Evolutionary conservation across 2,329 filamentous ascomycete species (phyloP).

Genomic region (Seiridium cupressi): DNA sequence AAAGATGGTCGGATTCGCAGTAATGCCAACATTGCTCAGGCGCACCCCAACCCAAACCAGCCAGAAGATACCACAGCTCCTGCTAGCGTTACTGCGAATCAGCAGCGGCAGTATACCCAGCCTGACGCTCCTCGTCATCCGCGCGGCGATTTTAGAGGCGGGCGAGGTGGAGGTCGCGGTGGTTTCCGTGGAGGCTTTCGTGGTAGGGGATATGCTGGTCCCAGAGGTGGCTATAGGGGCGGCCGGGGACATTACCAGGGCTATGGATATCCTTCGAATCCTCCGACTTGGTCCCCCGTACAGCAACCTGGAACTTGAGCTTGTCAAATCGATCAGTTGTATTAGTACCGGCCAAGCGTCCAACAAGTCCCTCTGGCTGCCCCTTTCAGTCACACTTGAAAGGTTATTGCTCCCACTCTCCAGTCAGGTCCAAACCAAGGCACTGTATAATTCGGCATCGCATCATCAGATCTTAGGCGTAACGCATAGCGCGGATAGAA

Average conservation of each 20-base stretch:
- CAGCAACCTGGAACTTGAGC: no score
- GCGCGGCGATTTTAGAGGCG: constrained; percentile 11
- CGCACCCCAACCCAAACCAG: not conserved
- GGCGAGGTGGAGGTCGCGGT: constrained; percentile 16
- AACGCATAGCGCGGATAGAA: no score
- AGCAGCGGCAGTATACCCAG: constrained; percentile 4
- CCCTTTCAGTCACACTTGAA: no score
- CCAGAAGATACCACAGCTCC: constrained; percentile 2
- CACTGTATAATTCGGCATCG: no score
- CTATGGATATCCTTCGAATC: no score
- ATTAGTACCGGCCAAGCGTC: no score
- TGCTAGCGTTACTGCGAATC: not conserved
- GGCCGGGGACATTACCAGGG: constrained; percentile 16
- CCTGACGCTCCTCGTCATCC: constrained; percentile 7
- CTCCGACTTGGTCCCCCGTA: no score
- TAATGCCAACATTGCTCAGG: constrained; percentile 9
- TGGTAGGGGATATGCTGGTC: constrained; percentile 19
- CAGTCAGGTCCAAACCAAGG: no score
- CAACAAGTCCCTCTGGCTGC: no score
- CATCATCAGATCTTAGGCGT: no score
- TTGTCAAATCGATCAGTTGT: no score
- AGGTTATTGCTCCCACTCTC: no score
- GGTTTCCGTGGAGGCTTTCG: constrained; percentile 13
- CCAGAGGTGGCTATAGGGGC: constrained; percentile 21
- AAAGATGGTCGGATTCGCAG: constrained; percentile 22